Percentiles rank a stretch among this genome's conserved stretches.
Conservation (phyloP, 768 basidiomycete genomes). For the Tylopilus subfusipes region DNA sequence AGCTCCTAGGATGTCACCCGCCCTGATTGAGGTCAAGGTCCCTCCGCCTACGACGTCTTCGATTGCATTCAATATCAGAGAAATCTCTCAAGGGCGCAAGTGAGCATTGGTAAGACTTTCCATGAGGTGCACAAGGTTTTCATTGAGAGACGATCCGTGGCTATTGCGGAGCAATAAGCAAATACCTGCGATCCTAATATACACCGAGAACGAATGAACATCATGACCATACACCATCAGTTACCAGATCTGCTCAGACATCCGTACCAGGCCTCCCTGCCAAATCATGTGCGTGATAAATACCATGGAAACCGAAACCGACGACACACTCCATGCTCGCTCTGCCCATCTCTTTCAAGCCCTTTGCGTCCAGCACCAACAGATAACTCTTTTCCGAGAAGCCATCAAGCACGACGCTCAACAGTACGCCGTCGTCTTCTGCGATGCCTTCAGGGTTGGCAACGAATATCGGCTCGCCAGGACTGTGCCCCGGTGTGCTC, state of each 20-base stretch:
- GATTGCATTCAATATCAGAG: too few species aligned
- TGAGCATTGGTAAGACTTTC: too few species aligned
- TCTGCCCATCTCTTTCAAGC: constrained; percentile 35
- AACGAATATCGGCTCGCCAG: constrained; percentile 39
- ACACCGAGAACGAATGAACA: constrained; percentile 1
- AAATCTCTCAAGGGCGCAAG: too few species aligned
- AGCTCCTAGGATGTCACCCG: neutral
- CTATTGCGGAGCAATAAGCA: neutral
- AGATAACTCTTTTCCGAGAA: constrained; percentile 31
- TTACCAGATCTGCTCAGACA: constrained; percentile 11
- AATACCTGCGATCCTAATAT: neutral
- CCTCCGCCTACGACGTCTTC: neutral
- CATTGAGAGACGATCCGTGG: neutral
- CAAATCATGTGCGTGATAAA: constrained; percentile 11
- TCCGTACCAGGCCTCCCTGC: constrained; percentile 19
- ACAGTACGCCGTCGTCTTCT: constrained; percentile 38
- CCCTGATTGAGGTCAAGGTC: neutral
- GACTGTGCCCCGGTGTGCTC: constrained; percentile 28
- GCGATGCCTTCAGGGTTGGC: constrained; percentile 23
- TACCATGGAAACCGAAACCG: constrained; percentile 38
- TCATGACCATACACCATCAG: neutral
- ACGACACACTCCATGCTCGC: constrained; percentile 34
- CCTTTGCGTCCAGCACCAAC: constrained; percentile 35
- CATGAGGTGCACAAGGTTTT: too few species aligned
- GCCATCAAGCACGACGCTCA: constrained; percentile 37